Evolutionary conservation across 164 flowering plant species (phyloP), one percentile per base, ranked within the genome.

Genomic region (Vitis cinerea): DNA sequence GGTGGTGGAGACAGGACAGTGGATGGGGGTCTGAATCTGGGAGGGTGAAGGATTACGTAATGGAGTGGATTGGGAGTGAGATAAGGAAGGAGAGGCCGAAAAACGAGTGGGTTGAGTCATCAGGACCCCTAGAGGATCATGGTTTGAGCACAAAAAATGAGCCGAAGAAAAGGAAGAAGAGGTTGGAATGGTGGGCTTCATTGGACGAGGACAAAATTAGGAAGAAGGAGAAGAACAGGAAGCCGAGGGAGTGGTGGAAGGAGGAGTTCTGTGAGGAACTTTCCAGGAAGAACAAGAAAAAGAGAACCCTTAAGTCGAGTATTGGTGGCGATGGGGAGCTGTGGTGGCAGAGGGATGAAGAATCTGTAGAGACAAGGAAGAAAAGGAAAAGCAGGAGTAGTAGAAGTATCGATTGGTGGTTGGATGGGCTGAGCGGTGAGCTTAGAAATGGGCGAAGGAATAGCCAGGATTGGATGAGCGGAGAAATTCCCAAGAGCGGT

Each of bases 51-150:
- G 98, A 95, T 63, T 95, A 95, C 74, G 99, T 95, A 71, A 90
- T 91, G 99, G 98, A 94, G 74, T 94, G 99, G 99, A 89, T 94
- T 63, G 98, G 97, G 69, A 90, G 77, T 61, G 97, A 95, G 86
- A 88, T 95, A 8, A 88, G 79, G 76, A 94, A 91, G 79, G 97
- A 92, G 70, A 86, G 89, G 31, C 93, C 95, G 0, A 89, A 86
- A 44, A 86, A 81, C 27, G 88, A 84, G 37, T 90, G 93, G 95
- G 68, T 75, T 65, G 80, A 74, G 4, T 73, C 88, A 1, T 65
- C 77, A 0, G 71, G 71, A 37, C 62, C 71, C 3, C 79, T 29
- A 0, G 83, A 75, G 16, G 79, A 69, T 19, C 62, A 57, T 48
- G 71, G 53, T 31, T 67, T 73, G 5, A 68, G 63, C 61, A 59